Percentiles rank a stretch among this genome's conserved stretches.
Evolutionary conservation across 2,329 filamentous ascomycete genomes (phyloP).

Genomic region (Alternaria postmessia): DNA sequence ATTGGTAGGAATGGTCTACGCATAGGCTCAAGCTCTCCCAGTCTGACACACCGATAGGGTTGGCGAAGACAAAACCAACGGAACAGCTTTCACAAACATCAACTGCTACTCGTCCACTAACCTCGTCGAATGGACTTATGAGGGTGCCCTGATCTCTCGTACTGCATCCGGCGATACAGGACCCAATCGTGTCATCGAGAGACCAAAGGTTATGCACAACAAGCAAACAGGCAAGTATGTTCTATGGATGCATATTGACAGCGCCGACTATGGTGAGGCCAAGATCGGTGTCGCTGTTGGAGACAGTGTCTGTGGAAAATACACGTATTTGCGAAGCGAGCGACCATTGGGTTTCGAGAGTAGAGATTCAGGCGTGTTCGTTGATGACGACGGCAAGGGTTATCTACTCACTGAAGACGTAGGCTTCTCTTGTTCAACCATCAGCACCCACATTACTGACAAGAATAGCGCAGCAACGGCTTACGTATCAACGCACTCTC

Average conservation of each 20-base stretch:
- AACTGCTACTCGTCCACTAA: conserved; percentile 73
- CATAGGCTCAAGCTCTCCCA: too few species aligned
- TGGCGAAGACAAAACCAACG: conserved; percentile 73
- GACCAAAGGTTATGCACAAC: conserved; percentile 75
- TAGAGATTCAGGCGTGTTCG: conserved; percentile 67
- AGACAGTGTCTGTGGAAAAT: conserved; percentile 67
- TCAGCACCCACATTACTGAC: conserved; percentile 6
- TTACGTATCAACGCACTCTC: conserved; percentile 66
- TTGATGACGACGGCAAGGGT: conserved; percentile 67
- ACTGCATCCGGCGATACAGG: conserved; percentile 65
- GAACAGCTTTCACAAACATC: conserved; percentile 68
- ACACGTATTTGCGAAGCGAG: conserved; percentile 59
- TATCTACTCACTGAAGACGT: conserved; percentile 72
- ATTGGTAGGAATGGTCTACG: conserved; percentile 48
- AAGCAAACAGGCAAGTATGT: conserved; percentile 70
- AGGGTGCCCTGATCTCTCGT: conserved; percentile 65
- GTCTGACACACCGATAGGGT: conserved; percentile 54
- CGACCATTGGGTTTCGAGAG: conserved; percentile 61
- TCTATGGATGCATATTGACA: conserved; percentile 75
- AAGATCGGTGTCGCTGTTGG: conserved; percentile 70
- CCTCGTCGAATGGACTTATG: conserved; percentile 70
- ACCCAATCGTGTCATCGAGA: conserved; percentile 68
- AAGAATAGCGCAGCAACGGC: conserved; percentile 61
- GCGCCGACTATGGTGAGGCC: conserved; percentile 67
- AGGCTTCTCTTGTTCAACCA: conserved; percentile 30